Percentiles rank a stretch among this genome's conserved stretches.
Conservation (phyloP, 345 rosid species). For the Corchorus olitorius region DNA sequence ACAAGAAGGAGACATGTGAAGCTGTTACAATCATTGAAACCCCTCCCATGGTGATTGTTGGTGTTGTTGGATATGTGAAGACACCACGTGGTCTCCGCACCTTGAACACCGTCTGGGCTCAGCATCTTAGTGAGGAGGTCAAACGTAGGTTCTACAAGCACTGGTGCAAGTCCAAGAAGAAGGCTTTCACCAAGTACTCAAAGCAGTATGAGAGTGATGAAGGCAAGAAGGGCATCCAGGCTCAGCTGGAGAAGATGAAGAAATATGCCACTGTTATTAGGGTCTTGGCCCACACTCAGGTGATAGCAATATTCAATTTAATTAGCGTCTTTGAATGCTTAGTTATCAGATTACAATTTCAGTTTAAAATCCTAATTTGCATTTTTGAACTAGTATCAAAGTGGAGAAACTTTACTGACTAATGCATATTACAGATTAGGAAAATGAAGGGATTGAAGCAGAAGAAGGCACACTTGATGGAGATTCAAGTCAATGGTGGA, state of each 20-base stretch:
- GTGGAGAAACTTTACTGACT: not conserved
- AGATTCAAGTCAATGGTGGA: slow-evolving; percentile 88
- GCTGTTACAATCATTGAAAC: slow-evolving; percentile 85
- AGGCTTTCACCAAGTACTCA: slow-evolving; percentile 72
- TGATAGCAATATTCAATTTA: slow-evolving; percentile 14
- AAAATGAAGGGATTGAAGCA: slow-evolving; percentile 91
- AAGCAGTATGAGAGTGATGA: slow-evolving; percentile 61
- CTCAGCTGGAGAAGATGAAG: slow-evolving; percentile 87
- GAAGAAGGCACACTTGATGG: slow-evolving; percentile 91
- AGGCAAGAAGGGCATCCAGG: slow-evolving; percentile 61
- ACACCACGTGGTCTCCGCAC: slow-evolving; percentile 77
- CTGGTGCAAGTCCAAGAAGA: slow-evolving; percentile 90
- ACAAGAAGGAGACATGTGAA: slow-evolving; percentile 93
- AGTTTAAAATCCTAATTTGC: not conserved
- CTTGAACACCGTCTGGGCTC: slow-evolving; percentile 85
- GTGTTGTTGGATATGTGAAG: slow-evolving; percentile 79
- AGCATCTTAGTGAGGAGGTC: slow-evolving; percentile 82
- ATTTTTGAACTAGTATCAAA: not conserved
- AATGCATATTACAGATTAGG: slow-evolving; percentile 51
- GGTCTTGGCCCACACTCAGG: slow-evolving; percentile 90
- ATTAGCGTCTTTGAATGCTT: not conserved
- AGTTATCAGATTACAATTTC: not conserved
- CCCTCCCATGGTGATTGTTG: slow-evolving; percentile 84
- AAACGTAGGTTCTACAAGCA: slow-evolving; percentile 84
- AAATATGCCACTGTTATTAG: slow-evolving; percentile 71